Evolutionary conservation across 495 filamentous ascomycete species (phyloP).

Genomic region (Bryoglossum gracile): DNA sequence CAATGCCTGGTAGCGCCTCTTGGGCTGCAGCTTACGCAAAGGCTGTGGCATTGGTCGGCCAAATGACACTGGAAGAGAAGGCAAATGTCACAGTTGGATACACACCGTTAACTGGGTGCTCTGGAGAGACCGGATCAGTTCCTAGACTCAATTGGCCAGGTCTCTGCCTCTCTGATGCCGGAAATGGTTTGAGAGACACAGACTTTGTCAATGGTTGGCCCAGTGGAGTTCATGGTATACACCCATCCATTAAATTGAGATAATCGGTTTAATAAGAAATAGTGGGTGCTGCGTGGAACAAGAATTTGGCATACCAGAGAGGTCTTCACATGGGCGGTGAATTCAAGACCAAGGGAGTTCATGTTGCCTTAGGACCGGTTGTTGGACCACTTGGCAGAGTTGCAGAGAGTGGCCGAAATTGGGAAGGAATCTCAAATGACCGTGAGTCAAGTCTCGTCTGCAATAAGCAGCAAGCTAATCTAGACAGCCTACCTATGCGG

Average conservation of each 20-base stretch:
- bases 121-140: slow-evolving; percentile 27
- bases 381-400: slow-evolving; percentile 49
- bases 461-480: slow-evolving; percentile 32
- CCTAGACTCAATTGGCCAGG: slow-evolving; percentile 52
- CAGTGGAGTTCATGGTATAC: slow-evolving; percentile 30
- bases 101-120: slow-evolving; percentile 16
- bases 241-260: too few relatives aligned
- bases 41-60: slow-evolving; percentile 43
- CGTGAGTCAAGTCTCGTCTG: slow-evolving; percentile 61
- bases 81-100: slow-evolving; percentile 65
- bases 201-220: slow-evolving; percentile 49
- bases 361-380: slow-evolving; percentile 60
- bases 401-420: slow-evolving; percentile 48
- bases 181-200: slow-evolving; percentile 50
- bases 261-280: too few relatives aligned
- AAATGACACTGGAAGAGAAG: slow-evolving; percentile 56
- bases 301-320: slow-evolving; percentile 39
- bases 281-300: slow-evolving; percentile 49
- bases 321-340: slow-evolving; percentile 48
- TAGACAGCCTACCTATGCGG: slow-evolving; percentile 30
- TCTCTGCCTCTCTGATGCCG: slow-evolving; percentile 55
- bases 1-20: slow-evolving; percentile 19
- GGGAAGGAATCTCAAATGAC: slow-evolving; percentile 48
- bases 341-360: slow-evolving; percentile 55
- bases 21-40: slow-evolving; percentile 45